phyloP scores from a whole-genome alignment of 2,329 filamentous ascomycete genomes.

The Phyllosticta citrichinensis region DNA sequence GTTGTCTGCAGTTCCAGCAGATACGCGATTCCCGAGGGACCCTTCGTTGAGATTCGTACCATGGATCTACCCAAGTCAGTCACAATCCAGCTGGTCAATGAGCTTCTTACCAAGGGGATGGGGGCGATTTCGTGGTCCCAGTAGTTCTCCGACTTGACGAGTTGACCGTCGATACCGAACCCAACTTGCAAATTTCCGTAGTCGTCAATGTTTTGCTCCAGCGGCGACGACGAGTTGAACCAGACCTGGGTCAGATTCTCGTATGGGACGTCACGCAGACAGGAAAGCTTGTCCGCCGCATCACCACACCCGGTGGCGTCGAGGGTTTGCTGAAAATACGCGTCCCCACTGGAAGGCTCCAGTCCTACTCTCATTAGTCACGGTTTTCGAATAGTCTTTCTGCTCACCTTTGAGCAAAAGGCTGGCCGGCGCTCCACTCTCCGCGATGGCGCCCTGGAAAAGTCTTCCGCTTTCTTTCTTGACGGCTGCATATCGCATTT shows the following conservation, averaged over 20 bases:
- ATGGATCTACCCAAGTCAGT: not conserved
- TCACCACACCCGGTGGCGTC: not conserved
- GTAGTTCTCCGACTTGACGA: not conserved
- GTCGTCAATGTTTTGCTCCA: not conserved
- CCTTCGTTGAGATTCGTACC: conserved; percentile 1
- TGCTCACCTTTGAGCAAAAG: conserved; percentile 17
- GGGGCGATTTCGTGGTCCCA: not conserved
- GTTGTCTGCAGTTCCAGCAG: not conserved
- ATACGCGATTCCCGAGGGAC: not conserved
- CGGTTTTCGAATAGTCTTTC: not conserved
- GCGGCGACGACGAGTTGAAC: not conserved
- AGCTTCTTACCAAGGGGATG: conserved; percentile 4
- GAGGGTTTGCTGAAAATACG: conserved; percentile 20
- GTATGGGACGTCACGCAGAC: conserved; percentile 11
- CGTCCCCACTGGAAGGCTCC: conserved; percentile 17
- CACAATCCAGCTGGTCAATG: not conserved
- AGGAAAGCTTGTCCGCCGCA: not conserved
- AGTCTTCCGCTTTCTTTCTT: conserved; percentile 30
- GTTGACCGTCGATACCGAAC: not conserved
- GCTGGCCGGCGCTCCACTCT: conserved; percentile 27
- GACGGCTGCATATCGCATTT: conserved; percentile 24
- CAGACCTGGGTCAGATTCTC: conserved; percentile 14
- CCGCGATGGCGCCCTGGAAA: conserved; percentile 30
- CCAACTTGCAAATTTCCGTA: conserved; percentile 1
- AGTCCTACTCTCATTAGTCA: conserved; percentile 9